Conservation (phyloP, 2,329 filamentous ascomycete genomes). For the Cercospora brassicicola region DNA sequence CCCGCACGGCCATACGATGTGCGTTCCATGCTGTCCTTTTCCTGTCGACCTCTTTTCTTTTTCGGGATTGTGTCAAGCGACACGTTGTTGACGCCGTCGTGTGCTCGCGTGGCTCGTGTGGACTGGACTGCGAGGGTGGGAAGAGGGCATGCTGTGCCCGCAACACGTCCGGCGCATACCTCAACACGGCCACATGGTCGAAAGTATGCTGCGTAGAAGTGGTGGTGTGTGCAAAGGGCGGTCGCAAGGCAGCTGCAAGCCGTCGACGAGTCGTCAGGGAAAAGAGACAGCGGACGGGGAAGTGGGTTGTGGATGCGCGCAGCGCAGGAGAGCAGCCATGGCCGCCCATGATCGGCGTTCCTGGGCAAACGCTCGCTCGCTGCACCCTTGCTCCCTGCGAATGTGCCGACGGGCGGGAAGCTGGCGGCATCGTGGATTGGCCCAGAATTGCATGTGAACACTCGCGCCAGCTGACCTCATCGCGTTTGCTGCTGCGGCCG, state of each 20-base stretch:
- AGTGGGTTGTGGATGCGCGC: not conserved
- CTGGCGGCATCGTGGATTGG: not conserved
- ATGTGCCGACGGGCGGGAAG: not conserved
- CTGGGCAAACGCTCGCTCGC: not conserved
- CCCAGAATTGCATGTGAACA: not conserved
- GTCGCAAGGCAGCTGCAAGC: not conserved
- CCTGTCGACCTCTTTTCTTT: not conserved
- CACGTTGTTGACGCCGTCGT: not conserved
- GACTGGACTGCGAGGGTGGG: not conserved
- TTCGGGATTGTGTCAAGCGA: slow-evolving; percentile 5
- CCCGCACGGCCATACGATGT: slow-evolving; percentile 39
- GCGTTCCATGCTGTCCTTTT: slow-evolving; percentile 32
- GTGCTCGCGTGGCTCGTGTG: slow-evolving; percentile 13
- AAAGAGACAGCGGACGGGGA: slow-evolving; percentile 1
- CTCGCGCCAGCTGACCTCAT: not conserved
- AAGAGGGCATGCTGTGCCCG: slow-evolving; percentile 4
- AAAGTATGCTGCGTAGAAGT: not conserved
- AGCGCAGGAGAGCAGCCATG: not conserved
- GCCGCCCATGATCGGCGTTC: not conserved
- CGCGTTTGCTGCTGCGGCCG: not conserved
- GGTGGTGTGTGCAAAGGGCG: not conserved
- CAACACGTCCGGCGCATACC: not conserved
- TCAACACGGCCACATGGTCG: slow-evolving; percentile 3
- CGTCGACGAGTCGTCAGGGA: not conserved
- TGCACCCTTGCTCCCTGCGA: not conserved